Evolutionary conservation across 1,284 basidiomycete genomes (phyloP), one percentile per base, ranked within the genome.

Genomic region (Papiliotrema flavescens): DNA sequence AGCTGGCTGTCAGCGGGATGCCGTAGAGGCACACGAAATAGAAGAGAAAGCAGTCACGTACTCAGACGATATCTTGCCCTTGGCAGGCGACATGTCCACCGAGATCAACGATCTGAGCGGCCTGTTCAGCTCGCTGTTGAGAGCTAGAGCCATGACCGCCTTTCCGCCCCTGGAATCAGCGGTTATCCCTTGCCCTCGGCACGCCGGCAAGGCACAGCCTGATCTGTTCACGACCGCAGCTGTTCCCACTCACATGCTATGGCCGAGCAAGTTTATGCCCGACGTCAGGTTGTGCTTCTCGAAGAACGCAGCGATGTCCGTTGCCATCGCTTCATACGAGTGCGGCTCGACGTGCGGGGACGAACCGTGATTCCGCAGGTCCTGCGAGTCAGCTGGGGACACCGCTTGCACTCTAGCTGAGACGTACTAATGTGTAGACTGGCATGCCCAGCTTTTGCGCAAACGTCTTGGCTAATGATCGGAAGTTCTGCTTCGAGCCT

Each of bases 401-500:
- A 39, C 19, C 20, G 8, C 28, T 26, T 46, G 35, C 26, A 47
- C 6, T 15, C 17, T 1, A 13, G 1, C 28, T 32, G 28, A 24
- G 11, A 66, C 76, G 47, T 49, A 80, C 80, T 8, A 83, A 61
- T 8, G 80, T 76, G 61, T 79, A 81, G 7, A 83, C 77, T 0
- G 78, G 77, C 58, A 81, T 75, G 8, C 73, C 74, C 15, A 80
- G 73, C 28, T 74, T 66, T 20, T 73, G 55, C 1, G 80, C 77
- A 61, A 82, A 79, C 8, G 72, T 71, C 54, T 78, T 78, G 0
- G 78, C 79, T 11, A 83, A 62, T 9, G 78, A 79, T 9, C 82
- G 71, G 80, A 81, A 83, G 65, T 83, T 83, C 66, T 82, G 81
- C 63, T 82, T 82, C 14, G 79, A 80, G 2, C 82, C 81, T 48